A percentile compares a stretch with the other conserved stretches of the same genome.
Evolutionary conservation across 1,284 basidiomycete genomes (phyloP).

Genomic region (Fistulinella cinereoalba): DNA sequence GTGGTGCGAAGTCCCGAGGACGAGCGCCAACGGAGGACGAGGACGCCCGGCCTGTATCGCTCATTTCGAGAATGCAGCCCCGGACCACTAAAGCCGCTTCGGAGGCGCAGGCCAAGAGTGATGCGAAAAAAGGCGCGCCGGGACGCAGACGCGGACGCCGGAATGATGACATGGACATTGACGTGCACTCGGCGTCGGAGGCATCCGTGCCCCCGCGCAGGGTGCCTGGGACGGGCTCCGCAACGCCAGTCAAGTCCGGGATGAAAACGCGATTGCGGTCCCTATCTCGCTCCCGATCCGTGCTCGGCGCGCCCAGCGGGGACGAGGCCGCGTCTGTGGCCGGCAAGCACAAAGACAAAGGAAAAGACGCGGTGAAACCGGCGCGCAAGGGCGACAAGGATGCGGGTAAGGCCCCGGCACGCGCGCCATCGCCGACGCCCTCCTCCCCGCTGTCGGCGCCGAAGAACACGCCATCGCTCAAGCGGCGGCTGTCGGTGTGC

Average conservation of each 20-base stretch:
- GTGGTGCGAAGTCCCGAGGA: background rate
- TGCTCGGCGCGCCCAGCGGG: no score
- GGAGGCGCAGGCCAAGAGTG: no score
- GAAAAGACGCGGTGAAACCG: background rate
- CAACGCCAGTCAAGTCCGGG: slow-evolving; percentile 28
- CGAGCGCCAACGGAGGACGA: background rate
- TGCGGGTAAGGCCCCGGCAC: no score
- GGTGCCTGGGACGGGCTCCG: background rate
- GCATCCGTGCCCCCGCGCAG: slow-evolving; percentile 15
- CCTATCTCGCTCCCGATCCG: background rate
- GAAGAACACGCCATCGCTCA: slow-evolving; percentile 7
- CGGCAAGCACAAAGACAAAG: no score
- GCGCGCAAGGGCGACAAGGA: slow-evolving; percentile 2
- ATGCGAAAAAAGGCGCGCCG: no score
- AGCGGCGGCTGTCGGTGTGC: slow-evolving; percentile 29
- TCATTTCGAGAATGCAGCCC: background rate
- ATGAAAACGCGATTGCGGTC: slow-evolving; percentile 28
- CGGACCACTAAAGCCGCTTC: no score
- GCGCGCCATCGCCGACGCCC: slow-evolving; percentile 6
- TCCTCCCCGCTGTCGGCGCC: slow-evolving; percentile 10
- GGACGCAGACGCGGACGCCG: background rate
- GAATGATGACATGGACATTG: background rate
- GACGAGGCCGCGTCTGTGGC: background rate
- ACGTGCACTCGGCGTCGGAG: no score
- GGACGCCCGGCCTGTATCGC: background rate